Percentiles rank a stretch among this genome's conserved stretches.
These are phyloP conservation scores for Chenopodium album DNA, from an alignment of 148 eudicot species.

Conservation along the genomic window DNA sequence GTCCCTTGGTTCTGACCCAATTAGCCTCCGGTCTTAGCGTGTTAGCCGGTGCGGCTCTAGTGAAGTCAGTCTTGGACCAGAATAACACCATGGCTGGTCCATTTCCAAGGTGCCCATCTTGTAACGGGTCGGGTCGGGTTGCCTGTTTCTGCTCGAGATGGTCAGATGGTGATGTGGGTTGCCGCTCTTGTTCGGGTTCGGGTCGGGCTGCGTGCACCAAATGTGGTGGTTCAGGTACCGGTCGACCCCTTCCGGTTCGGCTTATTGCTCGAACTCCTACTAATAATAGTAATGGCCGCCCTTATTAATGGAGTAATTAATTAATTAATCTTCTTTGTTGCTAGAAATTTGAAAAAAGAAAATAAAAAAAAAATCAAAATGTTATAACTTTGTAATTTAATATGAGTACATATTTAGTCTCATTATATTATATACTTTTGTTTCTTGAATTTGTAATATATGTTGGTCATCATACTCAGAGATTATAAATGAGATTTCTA, in stretches of 20 bases:
- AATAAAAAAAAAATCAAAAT: neutral
- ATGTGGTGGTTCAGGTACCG: slow-evolving; percentile 90
- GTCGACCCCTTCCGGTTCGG: slow-evolving; percentile 68
- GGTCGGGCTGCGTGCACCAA: slow-evolving; percentile 73
- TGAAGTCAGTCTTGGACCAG: slow-evolving; percentile 65
- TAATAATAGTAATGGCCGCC: neutral
- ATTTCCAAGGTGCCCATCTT: slow-evolving; percentile 60
- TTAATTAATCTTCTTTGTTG: neutral
- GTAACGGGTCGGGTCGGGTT: slow-evolving; percentile 86
- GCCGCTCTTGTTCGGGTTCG: slow-evolving; percentile 71
- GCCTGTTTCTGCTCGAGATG: slow-evolving; percentile 73
- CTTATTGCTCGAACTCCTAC: slow-evolving; percentile 39
- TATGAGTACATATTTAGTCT: slow-evolving; percentile 9
- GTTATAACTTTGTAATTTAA: neutral
- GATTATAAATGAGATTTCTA: neutral
- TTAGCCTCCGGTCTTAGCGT: slow-evolving; percentile 78
- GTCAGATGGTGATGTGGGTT: slow-evolving; percentile 89
- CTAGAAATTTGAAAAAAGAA: neutral
- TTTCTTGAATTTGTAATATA: neutral
- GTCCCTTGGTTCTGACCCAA: slow-evolving; percentile 73
- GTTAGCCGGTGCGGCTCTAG: slow-evolving; percentile 70
- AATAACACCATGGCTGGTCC: slow-evolving; percentile 56
- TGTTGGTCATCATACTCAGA: neutral
- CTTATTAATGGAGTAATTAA: neutral
- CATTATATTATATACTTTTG: neutral